Evolutionary conservation across 1,284 basidiomycete species (phyloP).

Genomic region (Meripilus lineatus): DNA sequence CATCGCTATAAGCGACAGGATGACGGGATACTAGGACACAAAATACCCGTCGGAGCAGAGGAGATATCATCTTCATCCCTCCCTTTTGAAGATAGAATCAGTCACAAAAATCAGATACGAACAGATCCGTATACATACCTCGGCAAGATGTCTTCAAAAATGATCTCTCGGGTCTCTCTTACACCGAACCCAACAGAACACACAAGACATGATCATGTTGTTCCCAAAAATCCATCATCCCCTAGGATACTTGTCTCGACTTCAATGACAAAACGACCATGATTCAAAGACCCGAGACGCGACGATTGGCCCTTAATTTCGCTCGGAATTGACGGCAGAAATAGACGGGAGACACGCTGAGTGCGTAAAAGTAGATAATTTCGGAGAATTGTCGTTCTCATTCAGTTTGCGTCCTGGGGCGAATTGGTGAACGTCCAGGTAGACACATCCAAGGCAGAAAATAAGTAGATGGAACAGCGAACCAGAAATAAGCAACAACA

Average conservation of each 20-base stretch:
- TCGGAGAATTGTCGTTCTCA: conserved; percentile 71
- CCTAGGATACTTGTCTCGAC: conserved; percentile 87
- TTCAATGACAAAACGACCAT: conserved; percentile 90
- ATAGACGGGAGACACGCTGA: conserved; percentile 79
- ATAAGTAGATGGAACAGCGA: no score
- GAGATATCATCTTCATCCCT: conserved; percentile 50
- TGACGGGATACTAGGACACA: conserved; percentile 11
- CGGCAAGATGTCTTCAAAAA: conserved; percentile 87
- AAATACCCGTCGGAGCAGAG: conserved; percentile 46
- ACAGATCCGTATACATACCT: conserved; percentile 42
- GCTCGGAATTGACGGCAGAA: conserved; percentile 83
- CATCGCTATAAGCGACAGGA: background rate
- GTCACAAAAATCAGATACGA: background rate
- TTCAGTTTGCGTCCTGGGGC: background rate
- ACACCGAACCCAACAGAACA: conserved; percentile 49
- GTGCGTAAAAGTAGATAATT: conserved; percentile 80
- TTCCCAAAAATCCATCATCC: conserved; percentile 94
- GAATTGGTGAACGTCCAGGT: background rate
- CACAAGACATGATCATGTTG: conserved; percentile 74
- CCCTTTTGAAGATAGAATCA: conserved; percentile 27
- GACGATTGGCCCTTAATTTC: conserved; percentile 84
- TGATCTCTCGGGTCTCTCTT: conserved; percentile 50
- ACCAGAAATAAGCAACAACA: no score
- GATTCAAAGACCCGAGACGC: conserved; percentile 79
- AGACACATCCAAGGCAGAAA: conserved; percentile 2